phyloP scores from a whole-genome alignment of 2,329 filamentous ascomycete genomes.

The Alternaria angustiovoidea region DNA sequence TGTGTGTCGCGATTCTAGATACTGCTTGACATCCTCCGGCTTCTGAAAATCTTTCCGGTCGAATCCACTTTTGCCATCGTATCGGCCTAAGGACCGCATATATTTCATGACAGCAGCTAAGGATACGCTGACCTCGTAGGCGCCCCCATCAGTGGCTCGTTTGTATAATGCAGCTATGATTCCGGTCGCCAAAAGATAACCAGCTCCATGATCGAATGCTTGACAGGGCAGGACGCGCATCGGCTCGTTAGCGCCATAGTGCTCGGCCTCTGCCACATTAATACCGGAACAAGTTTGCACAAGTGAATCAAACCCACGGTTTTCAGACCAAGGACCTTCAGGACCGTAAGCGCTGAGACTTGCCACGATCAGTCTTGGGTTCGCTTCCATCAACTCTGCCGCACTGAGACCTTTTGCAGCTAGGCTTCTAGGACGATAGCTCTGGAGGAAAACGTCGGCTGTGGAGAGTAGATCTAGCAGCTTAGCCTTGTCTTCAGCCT shows the following conservation, averaged over 20 bases:
- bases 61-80: constrained; percentile 57
- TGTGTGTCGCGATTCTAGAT: constrained; percentile 56
- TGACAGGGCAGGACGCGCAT: constrained; percentile 61
- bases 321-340: constrained; percentile 55
- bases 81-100: constrained; percentile 63
- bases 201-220: constrained; percentile 64
- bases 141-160: constrained; percentile 55
- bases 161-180: constrained; percentile 62
- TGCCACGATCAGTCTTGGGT: constrained; percentile 59
- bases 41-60: constrained; percentile 43
- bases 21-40: constrained; percentile 43
- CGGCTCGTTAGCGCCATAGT: constrained; percentile 50
- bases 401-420: constrained; percentile 54
- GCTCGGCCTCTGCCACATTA: constrained; percentile 64
- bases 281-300: constrained; percentile 65
- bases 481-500: constrained; percentile 51
- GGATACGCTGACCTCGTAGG: constrained; percentile 64
- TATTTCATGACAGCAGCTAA: constrained; percentile 66
- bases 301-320: constrained; percentile 64
- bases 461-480: constrained; percentile 56
- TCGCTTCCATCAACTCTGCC: constrained; percentile 50
- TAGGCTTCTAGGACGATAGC: constrained; percentile 60
- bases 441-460: constrained; percentile 64
- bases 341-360: constrained; percentile 64
- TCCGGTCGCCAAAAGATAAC: constrained; percentile 64